Evolutionary conservation across 2,329 filamentous ascomycete genomes (phyloP), one percentile per base, ranked within the genome.

Genomic region (Biscogniauxia marginata): DNA sequence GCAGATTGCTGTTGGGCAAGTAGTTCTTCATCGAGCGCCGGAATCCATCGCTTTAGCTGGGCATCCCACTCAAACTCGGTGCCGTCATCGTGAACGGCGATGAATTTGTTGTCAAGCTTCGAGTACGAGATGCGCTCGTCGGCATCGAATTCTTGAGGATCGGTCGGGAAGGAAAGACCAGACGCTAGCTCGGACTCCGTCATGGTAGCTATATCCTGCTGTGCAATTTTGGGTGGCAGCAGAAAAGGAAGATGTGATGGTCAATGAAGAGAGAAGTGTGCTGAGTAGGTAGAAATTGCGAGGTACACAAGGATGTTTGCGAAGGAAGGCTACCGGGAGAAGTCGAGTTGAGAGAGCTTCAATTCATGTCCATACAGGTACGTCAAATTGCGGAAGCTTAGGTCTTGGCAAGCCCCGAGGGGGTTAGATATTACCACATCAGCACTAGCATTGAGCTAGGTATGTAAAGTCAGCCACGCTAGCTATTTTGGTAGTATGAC

Each of bases 51-150:
- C 75, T 84, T 87, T 64, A 86, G 75, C 50, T 79, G 80, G 50
- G 82, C 75, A 73, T 96, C 87, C 76, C 88, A 97, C 71, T 93
- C 89, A 76, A 88, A 96, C 72, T 96, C 93, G 59, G 85, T 83
- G 52, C 91, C 91, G 70, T 95, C 87, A 49, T 92, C 90, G 55
- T 90, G 88, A 59, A 96, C 92, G 7, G 95, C 85, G 52, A 95
- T 84, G 76, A 88, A 93, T 70, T 91, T 93, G 68, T 85, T 81
- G 73, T 93, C 88, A 59, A 91, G 79, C 70, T 84, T 89, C n/a
- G 90, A 93, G 76, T 88, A 96, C 5, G 91, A 93, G 68, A 96
- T 90, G 65, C 93, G 89, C 23, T 90, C 83, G 70, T 96, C 92
- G 56, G 77, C 77, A 66, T 88, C 86, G 70, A 96, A 96, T 49